These are phyloP conservation scores for Xylaria venustula DNA, from an alignment of 495 filamentous ascomycete genomes.

Conservation along the genomic window DNA sequence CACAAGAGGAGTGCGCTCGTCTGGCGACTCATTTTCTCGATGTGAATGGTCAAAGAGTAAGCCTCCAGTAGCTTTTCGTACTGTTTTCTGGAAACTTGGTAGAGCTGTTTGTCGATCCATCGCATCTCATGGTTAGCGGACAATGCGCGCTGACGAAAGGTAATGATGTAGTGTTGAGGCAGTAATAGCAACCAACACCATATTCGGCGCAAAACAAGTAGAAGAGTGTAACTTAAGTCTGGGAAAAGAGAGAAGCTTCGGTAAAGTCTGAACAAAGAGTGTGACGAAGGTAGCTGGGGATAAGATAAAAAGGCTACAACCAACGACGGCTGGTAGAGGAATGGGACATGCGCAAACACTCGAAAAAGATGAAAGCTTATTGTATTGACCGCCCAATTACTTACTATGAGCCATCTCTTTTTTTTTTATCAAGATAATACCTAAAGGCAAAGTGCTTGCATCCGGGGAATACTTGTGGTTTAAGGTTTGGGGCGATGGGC, in stretches of 20 bases:
- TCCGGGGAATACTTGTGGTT: not conserved
- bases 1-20: conserved; percentile 37
- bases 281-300: not conserved
- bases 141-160: not conserved
- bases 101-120: conserved; percentile 28
- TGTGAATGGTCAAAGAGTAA: conserved; percentile 16
- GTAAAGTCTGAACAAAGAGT: conserved; percentile 3
- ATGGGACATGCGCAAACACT: not conserved
- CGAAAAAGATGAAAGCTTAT: not conserved
- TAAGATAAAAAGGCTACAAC: not conserved
- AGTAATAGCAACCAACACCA: not conserved
- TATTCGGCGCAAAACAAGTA: not conserved
- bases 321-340: not conserved
- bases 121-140: conserved; percentile 28
- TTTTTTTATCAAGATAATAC: conserved; percentile 1
- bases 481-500: not conserved
- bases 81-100: conserved; percentile 25
- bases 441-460: not conserved
- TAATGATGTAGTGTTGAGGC: not conserved
- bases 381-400: not conserved
- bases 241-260: not conserved
- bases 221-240: too few relatives aligned
- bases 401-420: conserved; percentile 5
- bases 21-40: conserved; percentile 20
- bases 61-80: conserved; percentile 27